Evolutionary conservation across 2,329 filamentous ascomycete genomes (phyloP), one percentile per base, ranked within the genome.

Genomic region (Microdochium trichocladiopsis): DNA sequence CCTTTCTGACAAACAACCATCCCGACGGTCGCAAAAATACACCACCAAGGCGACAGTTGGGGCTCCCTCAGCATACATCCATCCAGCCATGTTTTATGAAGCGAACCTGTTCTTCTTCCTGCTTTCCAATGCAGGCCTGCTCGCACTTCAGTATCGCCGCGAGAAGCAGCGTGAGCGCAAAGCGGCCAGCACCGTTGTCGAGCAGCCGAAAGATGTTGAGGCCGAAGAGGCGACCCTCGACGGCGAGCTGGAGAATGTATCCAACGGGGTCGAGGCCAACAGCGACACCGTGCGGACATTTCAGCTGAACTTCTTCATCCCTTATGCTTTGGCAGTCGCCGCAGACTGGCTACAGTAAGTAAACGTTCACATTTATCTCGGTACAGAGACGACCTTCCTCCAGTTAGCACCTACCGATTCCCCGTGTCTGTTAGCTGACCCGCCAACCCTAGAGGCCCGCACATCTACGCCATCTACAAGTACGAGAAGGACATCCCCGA

Each of bases 401-500:
- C n/a, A n/a, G n/a, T n/a, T n/a, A n/a, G 52, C n/a, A n/a, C n/a
- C n/a, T n/a, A n/a, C n/a, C n/a, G n/a, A n/a, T n/a, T 14, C 18
- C 23, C 36, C 21, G 12, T 25, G 43, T 5, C 24, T n/a, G 36
- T 45, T 41, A 22, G 47, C 12, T 18, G 21, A 4, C 11, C 2
- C 31, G 2, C 4, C 31, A 6, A 14, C 12, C 47, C 51, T 18
- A 45, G 72, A 69, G 72, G 74, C 1, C 74, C 75, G 4, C 74
- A 77, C 50, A 73, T 77, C 41, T 79, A 79, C 57, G 73, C 74
- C 3, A 71, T 78, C 10, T 79, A 78, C 66, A 77, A 74, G 63
- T 72, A 77, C 58, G 72, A 76, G 49, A 76, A 77, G 53, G 59
- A 66, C 4, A 66, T 78, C 1, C 61, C 70, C 4, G 75, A 78